phyloP scores from a whole-genome alignment of 306 rosid genomes.

The peach (Prunus persica) region Prunus_persica_NCBIv2 NC_034009.1:47170501-47171000 shows the following conservation, averaged over 20 bases:
- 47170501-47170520: slow-evolving; percentile 45
- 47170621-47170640: slow-evolving; percentile 25
- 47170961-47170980: neutral
- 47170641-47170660: neutral
- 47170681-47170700: neutral
- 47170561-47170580: slow-evolving; percentile 72
- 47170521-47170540: slow-evolving; percentile 42
- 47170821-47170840: neutral
- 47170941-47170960: no score
- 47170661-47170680: slow-evolving; percentile 1
- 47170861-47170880: neutral
- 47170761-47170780: neutral
- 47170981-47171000: neutral
- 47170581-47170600: slow-evolving; percentile 72
- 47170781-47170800: neutral
- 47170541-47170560: slow-evolving; percentile 66
- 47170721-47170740: neutral
- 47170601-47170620: slow-evolving; percentile 20
- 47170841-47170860: neutral
- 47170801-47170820: neutral
- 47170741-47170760: neutral
- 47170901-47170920: no score
- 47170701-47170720: neutral
- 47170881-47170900: neutral
- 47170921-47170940: neutral